phyloP scores from a whole-genome alignment of 768 basidiomycete genomes.

The Filobasidium floriforme region DNA sequence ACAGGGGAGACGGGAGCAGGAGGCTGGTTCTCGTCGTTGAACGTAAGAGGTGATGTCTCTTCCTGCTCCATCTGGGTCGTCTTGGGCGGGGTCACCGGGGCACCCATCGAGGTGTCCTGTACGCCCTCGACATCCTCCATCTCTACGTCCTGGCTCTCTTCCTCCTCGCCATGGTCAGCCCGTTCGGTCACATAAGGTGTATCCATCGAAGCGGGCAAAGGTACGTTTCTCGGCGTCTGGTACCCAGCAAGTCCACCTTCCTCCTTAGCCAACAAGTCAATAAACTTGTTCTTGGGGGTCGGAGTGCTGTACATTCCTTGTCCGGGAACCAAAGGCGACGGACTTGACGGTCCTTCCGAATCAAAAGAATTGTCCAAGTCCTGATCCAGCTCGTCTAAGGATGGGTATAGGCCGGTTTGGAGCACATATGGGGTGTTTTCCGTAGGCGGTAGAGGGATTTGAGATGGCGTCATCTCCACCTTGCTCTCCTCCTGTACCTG shows the following conservation, averaged over 20 bases:
- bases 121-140: conserved; percentile 20
- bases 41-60: not conserved
- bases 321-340: not conserved
- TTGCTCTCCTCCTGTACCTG: not conserved
- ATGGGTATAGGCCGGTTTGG: conserved; percentile 5
- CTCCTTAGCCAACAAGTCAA: conserved; percentile 7
- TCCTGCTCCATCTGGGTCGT: not conserved
- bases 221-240: conserved; percentile 19
- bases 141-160: conserved; percentile 14
- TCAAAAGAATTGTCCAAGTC: not conserved
- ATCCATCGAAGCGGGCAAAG: conserved; percentile 14
- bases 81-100: conserved; percentile 6
- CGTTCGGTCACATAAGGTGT: conserved; percentile 15
- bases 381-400: not conserved
- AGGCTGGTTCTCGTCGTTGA: not conserved
- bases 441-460: conserved; percentile 29
- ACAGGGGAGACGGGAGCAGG: not conserved
- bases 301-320: not conserved
- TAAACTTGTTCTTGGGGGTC: conserved; percentile 7
- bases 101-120: not conserved
- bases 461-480: conserved; percentile 26
- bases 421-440: conserved; percentile 29
- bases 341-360: not conserved
- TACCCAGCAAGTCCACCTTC: not conserved
- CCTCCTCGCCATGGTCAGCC: not conserved